Percentiles rank a stretch among this genome's conserved stretches.
Conservation (phyloP, 495 filamentous ascomycete genomes). For the Lophium mytilinum region DNA sequence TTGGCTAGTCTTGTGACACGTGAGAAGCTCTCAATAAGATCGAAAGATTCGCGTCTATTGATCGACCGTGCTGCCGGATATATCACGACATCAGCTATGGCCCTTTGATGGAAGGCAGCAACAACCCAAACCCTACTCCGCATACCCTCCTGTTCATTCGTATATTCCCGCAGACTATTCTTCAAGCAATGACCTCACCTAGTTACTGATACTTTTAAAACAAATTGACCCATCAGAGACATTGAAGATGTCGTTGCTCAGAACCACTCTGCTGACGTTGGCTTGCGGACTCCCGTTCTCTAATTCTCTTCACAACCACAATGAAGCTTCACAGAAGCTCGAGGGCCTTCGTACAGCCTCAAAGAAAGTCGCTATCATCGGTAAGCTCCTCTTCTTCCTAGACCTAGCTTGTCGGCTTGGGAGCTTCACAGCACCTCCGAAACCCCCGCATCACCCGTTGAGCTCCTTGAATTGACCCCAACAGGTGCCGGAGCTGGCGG, state of each 20-base stretch:
- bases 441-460: neutral
- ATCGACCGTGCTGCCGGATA: too few species aligned
- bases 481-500: conserved; percentile 86
- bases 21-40: too few species aligned
- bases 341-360: conserved; percentile 1
- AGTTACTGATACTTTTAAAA: too few species aligned
- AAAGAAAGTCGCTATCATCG: conserved; percentile 26
- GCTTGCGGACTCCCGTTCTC: neutral
- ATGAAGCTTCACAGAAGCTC: neutral
- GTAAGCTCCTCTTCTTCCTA: conserved; percentile 1
- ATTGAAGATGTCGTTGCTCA: neutral
- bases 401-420: neutral
- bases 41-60: too few species aligned
- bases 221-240: too few species aligned
- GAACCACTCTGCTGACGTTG: neutral
- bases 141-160: too few species aligned
- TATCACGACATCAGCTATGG: too few species aligned
- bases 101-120: too few species aligned
- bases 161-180: too few species aligned
- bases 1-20: too few species aligned
- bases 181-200: too few species aligned
- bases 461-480: neutral
- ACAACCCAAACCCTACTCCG: too few species aligned
- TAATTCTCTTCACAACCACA: neutral
- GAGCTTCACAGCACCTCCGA: neutral